Base-by-base conservation (phyloP, 176 grass and related monocot species). In the Hsuehochloa calcarea region DNA sequence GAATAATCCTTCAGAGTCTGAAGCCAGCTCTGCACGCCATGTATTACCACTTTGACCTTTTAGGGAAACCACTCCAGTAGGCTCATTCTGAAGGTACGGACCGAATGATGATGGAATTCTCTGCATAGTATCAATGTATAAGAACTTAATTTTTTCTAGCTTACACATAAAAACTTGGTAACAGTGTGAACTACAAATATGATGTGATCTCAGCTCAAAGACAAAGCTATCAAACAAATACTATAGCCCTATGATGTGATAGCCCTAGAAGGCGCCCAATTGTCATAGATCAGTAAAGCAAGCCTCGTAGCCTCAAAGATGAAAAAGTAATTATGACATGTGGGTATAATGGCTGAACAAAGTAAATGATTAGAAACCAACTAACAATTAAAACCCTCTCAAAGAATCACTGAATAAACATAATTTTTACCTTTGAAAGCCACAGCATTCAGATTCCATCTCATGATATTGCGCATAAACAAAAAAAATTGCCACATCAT, bases 91-190 rank as follows among this genome's bases (percentile, higher is more conserved):
- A 44, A 98, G 80, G 63, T 91, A 71, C 22, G 74, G 63, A 37
- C 76, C 16, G 85, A 98, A 98, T 14, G 85, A 59, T 19, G 85
- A 43, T 20, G 95, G 95, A 15, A 98, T 95, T 89, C 78, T 95
- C 95, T 98, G 26, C 87, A 89, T 4, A 66, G 66, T 27, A 72
- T n/a, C 70, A 75, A 77, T 68, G 13, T n/a, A 90, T 6, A 90
- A 79, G 51, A 77, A 54, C 19, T 10, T 68, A 6, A 81, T 10
- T 50, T 63, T 39, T 27, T 82, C 44, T 27, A 26, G 19, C 37
- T 59, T 70, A 43, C 54, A 64, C 6, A 37, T 34, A 72, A 25
- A 4, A 80, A 43, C 17, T 43, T 76, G 31, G 37, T 55, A 60
- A 20, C 15, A 20, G 4, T 79, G 5, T 5, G 12, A 43, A 66